Evolutionary conservation across 1,284 basidiomycete genomes (phyloP).

Genomic region (Rhodotorula sp.): DNA sequence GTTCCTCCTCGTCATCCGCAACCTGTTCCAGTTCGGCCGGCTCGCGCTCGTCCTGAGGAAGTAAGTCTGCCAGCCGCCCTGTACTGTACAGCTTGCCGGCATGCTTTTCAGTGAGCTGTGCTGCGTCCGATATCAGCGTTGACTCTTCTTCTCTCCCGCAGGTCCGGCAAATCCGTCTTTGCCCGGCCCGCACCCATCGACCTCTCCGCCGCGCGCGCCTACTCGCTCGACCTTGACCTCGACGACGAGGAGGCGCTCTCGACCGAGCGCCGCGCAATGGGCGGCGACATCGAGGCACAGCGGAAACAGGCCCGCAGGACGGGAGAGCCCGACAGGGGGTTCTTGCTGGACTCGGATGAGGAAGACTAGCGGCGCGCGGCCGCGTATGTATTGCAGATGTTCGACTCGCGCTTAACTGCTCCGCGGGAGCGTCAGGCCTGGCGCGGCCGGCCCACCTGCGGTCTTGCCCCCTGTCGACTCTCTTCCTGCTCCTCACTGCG

Average conservation of each 20-base stretch:
- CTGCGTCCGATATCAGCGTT: background rate
- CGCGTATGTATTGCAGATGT: background rate
- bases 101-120: background rate
- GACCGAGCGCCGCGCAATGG: conserved; percentile 39
- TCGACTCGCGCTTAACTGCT: no score
- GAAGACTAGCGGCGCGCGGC: conserved; percentile 15
- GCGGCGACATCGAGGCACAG: conserved; percentile 42
- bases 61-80: conserved; percentile 57
- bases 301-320: conserved; percentile 20
- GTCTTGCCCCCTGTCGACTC: no score
- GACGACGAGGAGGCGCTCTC: conserved; percentile 59
- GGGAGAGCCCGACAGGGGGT: conserved; percentile 8
- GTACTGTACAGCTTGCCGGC: no score
- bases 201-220: conserved; percentile 59
- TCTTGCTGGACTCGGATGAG: conserved; percentile 30
- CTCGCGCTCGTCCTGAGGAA: conserved; percentile 86
- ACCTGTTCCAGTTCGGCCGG: conserved; percentile 85
- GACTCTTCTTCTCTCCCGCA: conserved; percentile 47
- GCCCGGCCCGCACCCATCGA: conserved; percentile 89
- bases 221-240: conserved; percentile 64
- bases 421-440: no score
- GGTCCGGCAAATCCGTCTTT: conserved; percentile 92
- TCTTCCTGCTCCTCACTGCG: no score
- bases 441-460: no score
- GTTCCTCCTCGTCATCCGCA: conserved; percentile 80